phyloP scores from a whole-genome alignment of 169 alveolate species.

The Plasmodium sp. region DNA sequence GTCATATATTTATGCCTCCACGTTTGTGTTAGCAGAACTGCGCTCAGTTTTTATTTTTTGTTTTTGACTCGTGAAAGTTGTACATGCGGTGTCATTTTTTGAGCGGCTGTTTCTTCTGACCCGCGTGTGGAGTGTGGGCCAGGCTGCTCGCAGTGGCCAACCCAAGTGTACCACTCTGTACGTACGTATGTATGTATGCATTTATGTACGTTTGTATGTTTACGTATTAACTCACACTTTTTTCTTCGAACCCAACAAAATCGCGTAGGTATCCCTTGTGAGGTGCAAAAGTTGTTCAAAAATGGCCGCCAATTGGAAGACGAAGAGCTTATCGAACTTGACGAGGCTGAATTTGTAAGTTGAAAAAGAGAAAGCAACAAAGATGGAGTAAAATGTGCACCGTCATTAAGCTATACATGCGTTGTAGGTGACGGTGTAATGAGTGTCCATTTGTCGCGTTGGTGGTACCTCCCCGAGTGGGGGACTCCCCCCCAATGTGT shows the following conservation, averaged over 20 bases:
- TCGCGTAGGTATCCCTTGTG: conserved; percentile 70
- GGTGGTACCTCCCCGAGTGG: background rate
- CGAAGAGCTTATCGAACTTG: conserved; percentile 47
- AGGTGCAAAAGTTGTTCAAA: conserved; percentile 47
- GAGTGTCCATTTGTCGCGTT: background rate
- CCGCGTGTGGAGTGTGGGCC: background rate
- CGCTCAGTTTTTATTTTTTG: background rate
- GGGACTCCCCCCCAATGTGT: background rate
- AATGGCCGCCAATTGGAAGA: conserved; percentile 71
- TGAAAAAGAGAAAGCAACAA: background rate
- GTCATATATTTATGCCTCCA: background rate
- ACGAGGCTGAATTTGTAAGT: conserved; percentile 60
- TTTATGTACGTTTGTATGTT: background rate
- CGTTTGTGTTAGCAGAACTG: background rate
- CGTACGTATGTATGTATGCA: background rate
- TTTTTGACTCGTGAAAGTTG: background rate
- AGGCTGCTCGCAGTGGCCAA: background rate
- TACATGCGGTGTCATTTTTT: background rate
- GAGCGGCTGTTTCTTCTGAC: background rate
- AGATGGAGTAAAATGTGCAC: background rate
- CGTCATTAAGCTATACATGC: background rate
- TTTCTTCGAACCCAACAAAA: background rate
- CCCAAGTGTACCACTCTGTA: background rate
- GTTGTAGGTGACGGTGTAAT: background rate
- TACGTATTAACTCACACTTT: background rate